Percentiles rank a stretch among this genome's conserved stretches.
Conservation (phyloP, 495 filamentous ascomycete species). For the Xylaria sp. region DNA sequence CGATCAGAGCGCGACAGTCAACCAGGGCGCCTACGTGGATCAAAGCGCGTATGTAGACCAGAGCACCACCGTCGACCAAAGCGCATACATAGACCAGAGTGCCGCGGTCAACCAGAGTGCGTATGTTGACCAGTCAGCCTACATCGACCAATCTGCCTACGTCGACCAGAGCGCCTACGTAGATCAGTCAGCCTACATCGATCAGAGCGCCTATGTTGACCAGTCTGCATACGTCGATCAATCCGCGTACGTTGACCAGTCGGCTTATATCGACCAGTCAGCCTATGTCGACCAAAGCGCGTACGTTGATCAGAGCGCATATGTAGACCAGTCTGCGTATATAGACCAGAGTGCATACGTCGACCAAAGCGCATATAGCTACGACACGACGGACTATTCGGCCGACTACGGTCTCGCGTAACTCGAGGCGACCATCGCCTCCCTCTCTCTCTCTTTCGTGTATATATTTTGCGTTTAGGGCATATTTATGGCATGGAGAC, state of each 20-base stretch:
- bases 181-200: background rate
- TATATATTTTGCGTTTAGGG: background rate
- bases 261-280: conserved; percentile 1
- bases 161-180: conserved; percentile 5
- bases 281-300: conserved; percentile 7
- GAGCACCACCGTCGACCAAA: background rate
- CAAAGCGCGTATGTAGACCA: background rate
- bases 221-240: conserved; percentile 13
- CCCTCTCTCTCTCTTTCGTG: background rate
- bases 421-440: background rate
- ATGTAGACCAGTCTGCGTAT: conserved; percentile 13
- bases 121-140: background rate
- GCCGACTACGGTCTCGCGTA: conserved; percentile 20
- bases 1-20: background rate
- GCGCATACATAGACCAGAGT: background rate
- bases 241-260: background rate
- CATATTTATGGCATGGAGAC: background rate
- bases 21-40: background rate
- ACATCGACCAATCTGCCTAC: conserved; percentile 6
- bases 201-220: conserved; percentile 11
- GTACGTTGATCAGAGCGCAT: conserved; percentile 14
- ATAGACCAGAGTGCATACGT: conserved; percentile 10
- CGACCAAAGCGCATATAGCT: conserved; percentile 16
- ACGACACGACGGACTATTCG: conserved; percentile 24
- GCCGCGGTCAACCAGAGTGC: background rate